Evolutionary conservation across 768 basidiomycete genomes (phyloP), one percentile per base, ranked within the genome.

Genomic region (Tricholoma sp.): DNA sequence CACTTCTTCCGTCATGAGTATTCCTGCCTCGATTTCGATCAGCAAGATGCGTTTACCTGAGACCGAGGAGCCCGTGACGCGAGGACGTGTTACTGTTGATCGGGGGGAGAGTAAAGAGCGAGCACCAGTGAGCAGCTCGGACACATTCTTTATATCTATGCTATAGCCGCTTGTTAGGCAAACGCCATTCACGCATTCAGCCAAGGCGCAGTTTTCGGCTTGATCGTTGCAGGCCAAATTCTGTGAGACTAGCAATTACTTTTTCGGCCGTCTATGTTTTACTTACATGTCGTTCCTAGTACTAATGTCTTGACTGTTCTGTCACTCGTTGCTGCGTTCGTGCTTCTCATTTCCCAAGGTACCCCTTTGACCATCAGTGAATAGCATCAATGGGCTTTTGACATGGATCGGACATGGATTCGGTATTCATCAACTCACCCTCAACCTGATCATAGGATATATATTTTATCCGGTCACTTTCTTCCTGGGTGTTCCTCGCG

Each of bases 1-100:
- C 63, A 94, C 93, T 2, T 88, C 94, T 5, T 92, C 91, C 7
- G 88, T 95, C 57, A 96, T 96, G 94, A 89, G 87, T 68, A 96
- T 97, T 58, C 94, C 94, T 17, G 94, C 94, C 0, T 94, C 92
- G 12, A 94, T 96, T 67, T 82, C 93, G 2, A 94, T 96, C 65
- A 89, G 86, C 67, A 96, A 96, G 72, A 76, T 95, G 63, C 89
- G 93, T 44, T 61, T 86, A 33, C 94, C 94, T 0, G 94, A 96
- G 73, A 68, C 78, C 28, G 93, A 94, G 17, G 89, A 89, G 61
- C 93, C 93, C 29, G 81, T 93, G 44, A 94, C 93, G 29, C 87
- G 89, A 33, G 93, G 93, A 11, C 82, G 75, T 33, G 80, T 94
- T 56, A 81, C 88, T 50, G 79, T 94, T 55, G 89, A 92, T 69